Conservation (phyloP, 2,329 filamentous ascomycete species). For the Purpureocillium lavendulum region DNA sequence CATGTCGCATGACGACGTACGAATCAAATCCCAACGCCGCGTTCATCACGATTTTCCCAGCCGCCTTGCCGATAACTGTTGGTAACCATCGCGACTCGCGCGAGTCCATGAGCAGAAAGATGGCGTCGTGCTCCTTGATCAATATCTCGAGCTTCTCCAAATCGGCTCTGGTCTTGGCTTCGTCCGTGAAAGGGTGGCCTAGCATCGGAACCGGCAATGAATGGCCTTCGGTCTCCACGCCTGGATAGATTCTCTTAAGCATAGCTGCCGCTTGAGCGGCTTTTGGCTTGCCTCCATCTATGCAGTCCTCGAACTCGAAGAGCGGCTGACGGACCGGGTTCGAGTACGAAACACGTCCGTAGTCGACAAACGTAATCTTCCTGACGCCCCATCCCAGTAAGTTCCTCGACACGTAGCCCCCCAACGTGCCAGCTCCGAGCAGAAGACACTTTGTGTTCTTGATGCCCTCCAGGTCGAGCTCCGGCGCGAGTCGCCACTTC, state of each 20-base stretch:
- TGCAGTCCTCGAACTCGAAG: constrained; percentile 83
- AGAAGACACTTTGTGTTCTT: constrained; percentile 86
- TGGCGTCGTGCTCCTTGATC: constrained; percentile 77
- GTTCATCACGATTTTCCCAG: constrained; percentile 93
- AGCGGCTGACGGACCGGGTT: constrained; percentile 94
- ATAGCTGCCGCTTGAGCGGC: constrained; percentile 73
- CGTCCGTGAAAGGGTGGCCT: constrained; percentile 76
- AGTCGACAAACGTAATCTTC: constrained; percentile 94
- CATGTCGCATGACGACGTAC: constrained; percentile 95
- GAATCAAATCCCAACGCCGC: constrained; percentile 94
- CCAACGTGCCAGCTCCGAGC: constrained; percentile 85
- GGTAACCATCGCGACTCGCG: constrained; percentile 92
- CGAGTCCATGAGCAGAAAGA: constrained; percentile 97
- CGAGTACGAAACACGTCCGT: constrained; percentile 86
- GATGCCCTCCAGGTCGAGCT: constrained; percentile 77
- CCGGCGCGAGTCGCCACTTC: constrained; percentile 94
- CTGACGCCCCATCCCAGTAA: constrained; percentile 92
- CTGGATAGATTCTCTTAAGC: constrained; percentile 80
- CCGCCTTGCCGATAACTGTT: constrained; percentile 89
- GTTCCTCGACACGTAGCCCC: constrained; percentile 87
- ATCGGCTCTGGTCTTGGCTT: constrained; percentile 59
- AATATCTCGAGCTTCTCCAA: constrained; percentile 68
- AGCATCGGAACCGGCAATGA: constrained; percentile 89
- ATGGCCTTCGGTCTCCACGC: constrained; percentile 73
- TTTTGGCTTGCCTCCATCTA: constrained; percentile 77